Base-by-base conservation (phyloP, 768 basidiomycete species). In the Calvatia gigantea region DNA sequence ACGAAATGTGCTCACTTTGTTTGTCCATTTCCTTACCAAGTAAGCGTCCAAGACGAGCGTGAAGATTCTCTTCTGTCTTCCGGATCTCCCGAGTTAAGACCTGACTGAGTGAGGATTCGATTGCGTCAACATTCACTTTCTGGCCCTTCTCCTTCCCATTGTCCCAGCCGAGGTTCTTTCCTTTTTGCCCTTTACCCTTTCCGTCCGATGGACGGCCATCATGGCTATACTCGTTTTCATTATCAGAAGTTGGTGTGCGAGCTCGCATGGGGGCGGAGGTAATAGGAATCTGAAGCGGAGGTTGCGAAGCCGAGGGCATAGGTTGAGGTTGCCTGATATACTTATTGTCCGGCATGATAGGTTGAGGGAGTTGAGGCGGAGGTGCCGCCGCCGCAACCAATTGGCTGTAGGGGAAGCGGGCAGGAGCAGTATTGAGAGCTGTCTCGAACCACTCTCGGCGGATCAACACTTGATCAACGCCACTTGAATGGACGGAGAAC, bases 11-110 rank as follows among this genome's bases (percentile, higher is more conserved):
- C 89, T 69, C 60, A 92, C 92, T 85, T 69, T 94, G 91, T 70
- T 87, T 93, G 65, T 94, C 92, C 79, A 94, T 86, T 70, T 94
- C 92, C 72, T 89, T 90, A 33, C 80, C 80, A 60, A 94, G 85
- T 49, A 92, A 72, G 41, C 87, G 83, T n/a, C 86, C 86, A 56
- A 94, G 85, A 44, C 86, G 83, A 35, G 69, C 83, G 60, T 90
- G 86, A 46, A 94, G 69, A 61, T 73, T 91, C 64, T 91, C 89
- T 69, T 94, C 91, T 38, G 88, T 85, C 76, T 86, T 87, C 67
- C 79, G 84, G 61, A 93, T 91, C 70, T 94, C 91, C 65, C 86
- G 83, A 41, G 82, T 75, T 48, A 94, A 73, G 11, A 80, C 74
- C 54, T 82, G 78, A 19, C 81, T 79, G 39, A 91, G 69, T 44